Conservation (phyloP, 345 rosid genomes). For the Hevea brasiliensis region DNA sequence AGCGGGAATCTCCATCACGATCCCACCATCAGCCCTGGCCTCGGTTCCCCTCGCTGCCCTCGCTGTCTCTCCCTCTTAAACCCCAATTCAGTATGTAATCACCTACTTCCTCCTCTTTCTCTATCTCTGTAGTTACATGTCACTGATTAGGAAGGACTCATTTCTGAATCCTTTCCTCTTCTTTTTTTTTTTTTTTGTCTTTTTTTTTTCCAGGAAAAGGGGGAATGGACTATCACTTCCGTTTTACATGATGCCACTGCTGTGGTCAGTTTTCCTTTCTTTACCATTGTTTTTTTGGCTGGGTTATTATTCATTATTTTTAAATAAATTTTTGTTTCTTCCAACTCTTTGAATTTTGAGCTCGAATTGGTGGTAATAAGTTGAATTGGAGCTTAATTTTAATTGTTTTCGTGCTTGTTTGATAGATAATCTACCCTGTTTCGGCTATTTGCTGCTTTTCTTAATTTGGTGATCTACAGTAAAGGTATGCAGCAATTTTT, state of each 20-base stretch:
- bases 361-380: background rate
- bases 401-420: background rate
- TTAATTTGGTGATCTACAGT: background rate
- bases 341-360: too few species aligned
- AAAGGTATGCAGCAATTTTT: background rate
- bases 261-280: constrained; percentile 53
- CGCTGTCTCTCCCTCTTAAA: constrained; percentile 84
- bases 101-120: background rate
- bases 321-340: too few species aligned
- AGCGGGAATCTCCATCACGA: constrained; percentile 68
- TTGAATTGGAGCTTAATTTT: background rate
- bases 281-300: background rate
- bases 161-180: too few species aligned
- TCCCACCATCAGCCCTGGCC: constrained; percentile 87
- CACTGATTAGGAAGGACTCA: too few species aligned
- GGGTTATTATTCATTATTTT: too few species aligned
- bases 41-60: constrained; percentile 89
- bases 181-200: background rate
- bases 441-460: background rate
- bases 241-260: constrained; percentile 86
- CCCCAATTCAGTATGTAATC: constrained; percentile 62
- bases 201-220: constrained; percentile 44
- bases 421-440: background rate
- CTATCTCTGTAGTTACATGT: too few species aligned
- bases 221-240: constrained; percentile 76